Conservation (phyloP, 768 basidiomycete species). For the Phanerochaete sordida region DNA sequence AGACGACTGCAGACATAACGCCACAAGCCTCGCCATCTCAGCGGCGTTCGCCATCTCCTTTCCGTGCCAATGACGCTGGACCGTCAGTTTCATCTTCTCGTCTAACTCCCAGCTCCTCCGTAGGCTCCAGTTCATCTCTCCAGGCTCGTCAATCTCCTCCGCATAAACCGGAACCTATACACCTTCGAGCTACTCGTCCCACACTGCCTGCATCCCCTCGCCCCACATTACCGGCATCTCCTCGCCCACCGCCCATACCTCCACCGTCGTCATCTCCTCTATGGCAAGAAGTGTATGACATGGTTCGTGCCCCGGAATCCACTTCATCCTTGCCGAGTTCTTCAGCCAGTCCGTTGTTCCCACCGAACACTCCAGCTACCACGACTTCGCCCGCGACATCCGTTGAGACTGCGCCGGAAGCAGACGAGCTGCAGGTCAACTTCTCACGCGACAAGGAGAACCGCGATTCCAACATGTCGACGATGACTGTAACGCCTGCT, state of each 20-base stretch:
- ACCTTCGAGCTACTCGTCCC: not conserved
- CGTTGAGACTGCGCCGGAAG: not conserved
- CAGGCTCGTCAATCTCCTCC: not conserved
- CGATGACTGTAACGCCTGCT: constrained; percentile 28
- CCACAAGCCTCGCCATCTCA: not conserved
- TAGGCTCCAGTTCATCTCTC: not conserved
- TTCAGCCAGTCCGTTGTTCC: constrained; percentile 3
- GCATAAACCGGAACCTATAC: constrained; percentile 6
- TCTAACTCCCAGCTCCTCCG: not conserved
- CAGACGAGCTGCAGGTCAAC: constrained; percentile 6
- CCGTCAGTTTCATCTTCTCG: not conserved
- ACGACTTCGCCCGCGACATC: not conserved
- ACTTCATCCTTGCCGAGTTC: constrained; percentile 3
- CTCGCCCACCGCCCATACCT: constrained; percentile 10
- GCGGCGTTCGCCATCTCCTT: not conserved
- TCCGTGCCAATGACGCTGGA: not conserved
- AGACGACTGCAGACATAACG: not conserved
- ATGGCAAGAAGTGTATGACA: constrained; percentile 18
- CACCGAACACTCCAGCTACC: not conserved
- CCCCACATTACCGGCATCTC: constrained; percentile 2
- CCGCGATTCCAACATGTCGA: constrained; percentile 26
- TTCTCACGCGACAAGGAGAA: constrained; percentile 24
- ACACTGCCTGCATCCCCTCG: constrained; percentile 4
- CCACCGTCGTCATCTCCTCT: constrained; percentile 14
- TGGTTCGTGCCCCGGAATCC: constrained; percentile 14